phyloP scores from a whole-genome alignment of 139 green algal genomes.

The Desmodesmus armatus region DNA sequence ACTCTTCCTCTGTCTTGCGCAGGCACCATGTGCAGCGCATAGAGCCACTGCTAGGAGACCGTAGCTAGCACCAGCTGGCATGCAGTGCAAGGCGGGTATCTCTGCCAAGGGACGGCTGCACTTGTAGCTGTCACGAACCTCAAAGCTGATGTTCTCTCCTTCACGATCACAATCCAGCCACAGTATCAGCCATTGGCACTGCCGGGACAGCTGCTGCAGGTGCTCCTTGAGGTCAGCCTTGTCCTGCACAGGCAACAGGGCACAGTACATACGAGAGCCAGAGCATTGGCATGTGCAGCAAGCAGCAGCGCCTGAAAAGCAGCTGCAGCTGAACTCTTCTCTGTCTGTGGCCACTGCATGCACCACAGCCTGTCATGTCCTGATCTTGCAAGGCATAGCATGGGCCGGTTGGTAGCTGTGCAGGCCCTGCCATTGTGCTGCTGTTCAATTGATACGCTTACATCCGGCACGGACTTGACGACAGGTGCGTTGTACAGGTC shows the following conservation, averaged over 20 bases:
- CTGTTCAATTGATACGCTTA: neutral
- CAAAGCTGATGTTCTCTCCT: constrained; percentile 98
- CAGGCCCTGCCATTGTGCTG: too few relatives aligned
- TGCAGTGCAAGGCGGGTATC: neutral
- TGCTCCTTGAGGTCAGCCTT: constrained; percentile 80
- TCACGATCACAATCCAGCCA: constrained; percentile 99
- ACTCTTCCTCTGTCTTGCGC: neutral
- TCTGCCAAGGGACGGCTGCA: neutral
- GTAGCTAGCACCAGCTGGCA: neutral
- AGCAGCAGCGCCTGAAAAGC: neutral
- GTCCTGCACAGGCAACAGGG: too few relatives aligned
- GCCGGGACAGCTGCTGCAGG: constrained; percentile 78
- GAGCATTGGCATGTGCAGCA: neutral
- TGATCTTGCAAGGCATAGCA: too few relatives aligned
- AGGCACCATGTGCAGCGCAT: neutral
- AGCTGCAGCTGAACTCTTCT: neutral
- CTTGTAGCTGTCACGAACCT: constrained; percentile 72
- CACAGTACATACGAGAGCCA: neutral
- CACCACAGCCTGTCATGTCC: too few relatives aligned
- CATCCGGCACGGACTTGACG: constrained; percentile 30
- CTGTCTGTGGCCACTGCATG: too few relatives aligned
- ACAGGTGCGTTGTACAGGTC: constrained; percentile 47
- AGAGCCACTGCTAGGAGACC: neutral
- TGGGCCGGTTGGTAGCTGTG: too few relatives aligned
- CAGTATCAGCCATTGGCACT: constrained; percentile 87